Conservation (phyloP, 2,329 filamentous ascomycete genomes). For the Fulvia fulva region DNA sequence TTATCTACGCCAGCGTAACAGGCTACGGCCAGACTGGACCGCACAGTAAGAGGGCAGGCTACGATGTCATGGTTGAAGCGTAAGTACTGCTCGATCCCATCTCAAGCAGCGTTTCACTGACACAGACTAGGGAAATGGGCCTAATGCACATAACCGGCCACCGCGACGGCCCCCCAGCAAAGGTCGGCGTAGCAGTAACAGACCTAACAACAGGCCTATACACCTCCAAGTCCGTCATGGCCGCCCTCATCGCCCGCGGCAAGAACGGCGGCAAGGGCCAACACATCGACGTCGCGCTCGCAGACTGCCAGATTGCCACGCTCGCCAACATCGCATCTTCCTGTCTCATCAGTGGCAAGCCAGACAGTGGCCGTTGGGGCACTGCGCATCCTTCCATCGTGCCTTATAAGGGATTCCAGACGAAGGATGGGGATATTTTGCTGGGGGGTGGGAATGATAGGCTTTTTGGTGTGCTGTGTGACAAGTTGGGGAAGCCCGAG, state of each 20-base stretch:
- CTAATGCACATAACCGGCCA: constrained; percentile 97
- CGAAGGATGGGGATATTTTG: constrained; percentile 59
- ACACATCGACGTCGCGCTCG: constrained; percentile 85
- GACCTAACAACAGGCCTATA: constrained; percentile 94
- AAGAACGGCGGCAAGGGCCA: constrained; percentile 72
- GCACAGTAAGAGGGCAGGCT: constrained; percentile 80
- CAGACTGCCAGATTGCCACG: constrained; percentile 92
- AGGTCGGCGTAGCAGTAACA: constrained; percentile 95
- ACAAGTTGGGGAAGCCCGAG: constrained; percentile 54
- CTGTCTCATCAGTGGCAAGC: constrained; percentile 79
- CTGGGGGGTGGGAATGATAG: constrained; percentile 62
- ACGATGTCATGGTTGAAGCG: constrained; percentile 99
- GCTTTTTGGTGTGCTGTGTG: constrained; percentile 57
- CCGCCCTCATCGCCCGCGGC: constrained; percentile 72
- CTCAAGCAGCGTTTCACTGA: constrained; percentile 5
- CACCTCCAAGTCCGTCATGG: constrained; percentile 93
- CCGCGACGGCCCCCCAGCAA: constrained; percentile 84
- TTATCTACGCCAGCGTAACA: constrained; percentile 95
- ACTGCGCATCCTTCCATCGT: constrained; percentile 98
- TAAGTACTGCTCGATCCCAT: constrained; percentile 25
- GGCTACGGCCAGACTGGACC: constrained; percentile 96
- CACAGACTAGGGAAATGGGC: constrained; percentile 65
- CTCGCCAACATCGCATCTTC: constrained; percentile 94
- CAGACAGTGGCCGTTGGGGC: constrained; percentile 87
- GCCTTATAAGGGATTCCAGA: constrained; percentile 80